Conservation (phyloP, 73 alveolate genomes). For the Halteria grandinella region DNA sequence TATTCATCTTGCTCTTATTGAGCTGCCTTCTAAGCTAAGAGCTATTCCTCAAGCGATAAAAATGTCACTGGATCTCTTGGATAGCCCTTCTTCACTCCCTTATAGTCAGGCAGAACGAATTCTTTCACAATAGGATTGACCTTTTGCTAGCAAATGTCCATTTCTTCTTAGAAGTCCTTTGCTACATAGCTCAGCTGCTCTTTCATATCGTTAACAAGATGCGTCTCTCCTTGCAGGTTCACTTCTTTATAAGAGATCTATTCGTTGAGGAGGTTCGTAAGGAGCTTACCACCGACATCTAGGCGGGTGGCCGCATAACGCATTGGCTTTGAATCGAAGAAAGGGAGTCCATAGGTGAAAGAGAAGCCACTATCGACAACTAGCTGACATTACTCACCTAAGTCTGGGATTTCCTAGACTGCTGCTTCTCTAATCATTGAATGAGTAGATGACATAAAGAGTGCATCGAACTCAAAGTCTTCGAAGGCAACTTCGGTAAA, state of each 20-base stretch:
- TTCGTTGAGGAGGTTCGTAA: conserved; percentile 87
- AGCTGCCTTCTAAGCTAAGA: too few relatives aligned
- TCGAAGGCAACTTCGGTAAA: conserved; percentile 88
- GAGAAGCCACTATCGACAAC: conserved; percentile 90
- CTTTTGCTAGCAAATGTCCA: conserved; percentile 58
- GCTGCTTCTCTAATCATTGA: conserved; percentile 70
- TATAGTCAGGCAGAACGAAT: conserved; percentile 90
- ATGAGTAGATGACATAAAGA: conserved; percentile 66
- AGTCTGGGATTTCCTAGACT: conserved; percentile 62
- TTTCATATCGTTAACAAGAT: conserved; percentile 79
- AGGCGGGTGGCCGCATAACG: conserved; percentile 82
- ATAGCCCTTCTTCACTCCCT: conserved; percentile 62
- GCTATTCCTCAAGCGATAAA: neutral
- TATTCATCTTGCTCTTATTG: neutral
- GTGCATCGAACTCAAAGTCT: conserved; percentile 84
- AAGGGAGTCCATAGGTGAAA: conserved; percentile 85
- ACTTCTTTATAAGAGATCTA: conserved; percentile 75
- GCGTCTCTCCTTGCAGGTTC: conserved; percentile 85
- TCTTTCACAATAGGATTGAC: conserved; percentile 45
- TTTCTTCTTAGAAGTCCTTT: conserved; percentile 61
- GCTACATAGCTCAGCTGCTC: conserved; percentile 85
- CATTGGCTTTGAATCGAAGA: conserved; percentile 77
- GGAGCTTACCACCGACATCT: conserved; percentile 92
- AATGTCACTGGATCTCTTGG: conserved; percentile 45
- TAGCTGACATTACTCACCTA: conserved; percentile 47